Conservation (phyloP, 345 rosid species). For the Arabis alpina region DNA sequence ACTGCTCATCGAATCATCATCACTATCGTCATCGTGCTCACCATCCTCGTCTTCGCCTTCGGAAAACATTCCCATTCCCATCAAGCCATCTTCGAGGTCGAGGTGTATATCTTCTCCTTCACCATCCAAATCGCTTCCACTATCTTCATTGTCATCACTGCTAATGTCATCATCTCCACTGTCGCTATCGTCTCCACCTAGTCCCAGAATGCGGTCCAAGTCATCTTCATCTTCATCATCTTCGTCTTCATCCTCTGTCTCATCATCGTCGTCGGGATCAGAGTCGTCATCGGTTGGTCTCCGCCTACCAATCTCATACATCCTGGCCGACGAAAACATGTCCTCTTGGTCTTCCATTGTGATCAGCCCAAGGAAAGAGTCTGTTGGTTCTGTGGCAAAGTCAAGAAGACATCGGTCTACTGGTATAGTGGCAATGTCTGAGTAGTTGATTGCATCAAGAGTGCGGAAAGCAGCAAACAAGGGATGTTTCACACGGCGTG, state of each 20-base stretch:
- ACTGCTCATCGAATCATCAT: conserved; percentile 76
- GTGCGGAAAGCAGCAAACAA: conserved; percentile 90
- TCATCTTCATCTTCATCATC: conserved; percentile 78
- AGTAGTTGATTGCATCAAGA: conserved; percentile 87
- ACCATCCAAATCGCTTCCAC: conserved; percentile 64
- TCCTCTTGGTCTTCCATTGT: conserved; percentile 98
- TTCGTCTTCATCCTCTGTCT: conserved; percentile 91
- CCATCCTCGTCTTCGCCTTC: conserved; percentile 54
- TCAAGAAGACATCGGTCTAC: conserved; percentile 97
- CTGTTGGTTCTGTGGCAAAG: conserved; percentile 90
- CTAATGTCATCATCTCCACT: conserved; percentile 75
- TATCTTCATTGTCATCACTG: conserved; percentile 69
- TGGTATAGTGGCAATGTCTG: conserved; percentile 88
- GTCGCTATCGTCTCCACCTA: conserved; percentile 70
- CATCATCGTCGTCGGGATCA: conserved; percentile 95
- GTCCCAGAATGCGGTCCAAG: conserved; percentile 67
- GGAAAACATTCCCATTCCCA: conserved; percentile 65
- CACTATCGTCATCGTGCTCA: conserved; percentile 67
- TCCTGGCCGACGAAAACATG: conserved; percentile 86
- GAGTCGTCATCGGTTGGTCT: conserved; percentile 96
- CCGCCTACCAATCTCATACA: conserved; percentile 92
- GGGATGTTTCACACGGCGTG: conserved; percentile 86
- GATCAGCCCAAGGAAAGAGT: conserved; percentile 85
- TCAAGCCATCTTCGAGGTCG: conserved; percentile 54
- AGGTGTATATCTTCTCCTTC: conserved; percentile 60